Percentiles rank a stretch among this genome's conserved stretches.
Evolutionary conservation across 257 asterid species (phyloP).

Genomic region (Plantago major): DNA sequence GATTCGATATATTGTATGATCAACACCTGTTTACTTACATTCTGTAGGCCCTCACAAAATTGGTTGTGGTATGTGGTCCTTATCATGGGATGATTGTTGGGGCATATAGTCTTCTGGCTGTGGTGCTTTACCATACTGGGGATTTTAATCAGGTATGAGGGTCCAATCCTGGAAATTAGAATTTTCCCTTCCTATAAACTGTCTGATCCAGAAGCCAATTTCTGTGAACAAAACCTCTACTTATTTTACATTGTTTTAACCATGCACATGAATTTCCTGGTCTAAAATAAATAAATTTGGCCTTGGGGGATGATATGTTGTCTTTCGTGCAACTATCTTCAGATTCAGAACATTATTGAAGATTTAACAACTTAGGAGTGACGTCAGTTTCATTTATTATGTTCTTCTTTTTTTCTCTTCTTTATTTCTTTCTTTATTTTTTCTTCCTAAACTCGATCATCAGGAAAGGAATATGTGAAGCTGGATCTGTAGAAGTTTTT

Average conservation of each 20-base stretch:
- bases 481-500: too few relatives aligned
- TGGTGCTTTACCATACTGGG: conserved; percentile 81
- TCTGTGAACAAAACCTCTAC: too few relatives aligned
- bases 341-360: too few relatives aligned
- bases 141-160: conserved; percentile 71
- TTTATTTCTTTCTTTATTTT: too few relatives aligned
- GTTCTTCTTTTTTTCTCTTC: too few relatives aligned
- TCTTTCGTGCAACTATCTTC: conserved; percentile 1
- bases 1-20: neutral
- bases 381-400: too few relatives aligned
- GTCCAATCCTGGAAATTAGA: conserved; percentile 6
- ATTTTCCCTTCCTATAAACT: neutral
- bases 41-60: conserved; percentile 65
- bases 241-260: too few relatives aligned
- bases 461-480: too few relatives aligned
- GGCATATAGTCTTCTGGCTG: conserved; percentile 79
- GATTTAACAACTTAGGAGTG: too few relatives aligned
- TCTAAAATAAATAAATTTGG: neutral
- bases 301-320: neutral
- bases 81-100: conserved; percentile 88
- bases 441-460: too few relatives aligned
- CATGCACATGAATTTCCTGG: neutral
- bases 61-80: conserved; percentile 77
- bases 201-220: too few relatives aligned
- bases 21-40: conserved; percentile 15